phyloP scores from a whole-genome alignment of 345 rosid genomes.

The Durio zibethinus region DNA sequence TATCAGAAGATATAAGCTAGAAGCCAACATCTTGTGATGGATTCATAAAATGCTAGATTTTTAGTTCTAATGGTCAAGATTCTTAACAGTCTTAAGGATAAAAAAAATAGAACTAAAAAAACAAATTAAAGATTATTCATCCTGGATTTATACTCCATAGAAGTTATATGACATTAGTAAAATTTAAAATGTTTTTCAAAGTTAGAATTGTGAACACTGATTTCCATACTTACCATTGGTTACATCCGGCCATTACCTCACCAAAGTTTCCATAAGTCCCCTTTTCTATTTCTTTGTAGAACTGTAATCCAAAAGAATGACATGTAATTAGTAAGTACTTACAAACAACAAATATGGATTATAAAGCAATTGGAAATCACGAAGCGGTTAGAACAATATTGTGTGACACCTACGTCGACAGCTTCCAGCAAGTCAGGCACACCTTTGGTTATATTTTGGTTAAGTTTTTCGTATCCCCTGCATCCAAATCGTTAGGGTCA shows the following conservation, averaged over 20 bases:
- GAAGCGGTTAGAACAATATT: background rate
- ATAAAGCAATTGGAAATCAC: background rate
- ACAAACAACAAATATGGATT: too few species aligned
- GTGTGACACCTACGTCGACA: constrained; percentile 58
- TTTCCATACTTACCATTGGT: constrained; percentile 51
- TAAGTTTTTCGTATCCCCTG: constrained; percentile 82
- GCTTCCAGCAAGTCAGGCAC: constrained; percentile 79
- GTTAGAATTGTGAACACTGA: background rate
- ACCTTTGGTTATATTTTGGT: constrained; percentile 82
- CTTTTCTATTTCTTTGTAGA: constrained; percentile 58
- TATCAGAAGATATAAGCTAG: background rate
- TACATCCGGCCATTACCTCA: constrained; percentile 72
- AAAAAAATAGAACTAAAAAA: too few species aligned
- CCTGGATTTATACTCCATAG: background rate
- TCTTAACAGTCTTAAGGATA: too few species aligned
- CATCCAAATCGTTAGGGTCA: too few species aligned
- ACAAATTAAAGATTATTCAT: background rate
- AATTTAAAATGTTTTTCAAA: too few species aligned
- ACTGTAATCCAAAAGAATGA: constrained; percentile 28
- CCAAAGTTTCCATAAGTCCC: constrained; percentile 77
- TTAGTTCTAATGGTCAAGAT: too few species aligned
- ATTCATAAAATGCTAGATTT: too few species aligned
- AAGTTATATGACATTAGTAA: too few species aligned
- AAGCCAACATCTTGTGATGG: too few species aligned
- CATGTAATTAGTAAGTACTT: background rate